Conservation (phyloP, 1,139 yeast genomes). For the Saccharomyces hybrid region DNA sequence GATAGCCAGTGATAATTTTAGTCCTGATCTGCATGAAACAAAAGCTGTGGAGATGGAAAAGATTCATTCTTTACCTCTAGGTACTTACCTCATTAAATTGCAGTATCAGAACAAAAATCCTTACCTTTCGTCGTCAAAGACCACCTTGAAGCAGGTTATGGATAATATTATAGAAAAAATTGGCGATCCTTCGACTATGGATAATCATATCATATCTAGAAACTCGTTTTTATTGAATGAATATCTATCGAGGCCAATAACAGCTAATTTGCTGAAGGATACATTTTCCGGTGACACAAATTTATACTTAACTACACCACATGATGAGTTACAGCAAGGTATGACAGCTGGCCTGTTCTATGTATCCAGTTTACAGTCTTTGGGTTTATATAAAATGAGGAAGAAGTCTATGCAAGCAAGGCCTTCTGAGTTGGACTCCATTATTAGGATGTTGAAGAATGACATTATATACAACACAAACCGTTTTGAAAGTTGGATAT, state of each 20-base stretch:
- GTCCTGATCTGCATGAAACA: constrained; percentile 64
- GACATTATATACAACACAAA: constrained; percentile 62
- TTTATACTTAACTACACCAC: constrained; percentile 35
- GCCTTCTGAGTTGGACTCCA: constrained; percentile 70
- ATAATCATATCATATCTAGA: constrained; percentile 30
- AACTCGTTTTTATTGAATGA: constrained; percentile 42
- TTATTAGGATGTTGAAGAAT: constrained; percentile 52
- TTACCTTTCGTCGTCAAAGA: constrained; percentile 42
- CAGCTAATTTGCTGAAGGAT: constrained; percentile 43
- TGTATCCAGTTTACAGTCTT: constrained; percentile 60
- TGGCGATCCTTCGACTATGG: constrained; percentile 54
- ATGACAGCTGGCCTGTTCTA: constrained; percentile 60
- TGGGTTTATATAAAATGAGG: constrained; percentile 57
- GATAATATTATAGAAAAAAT: constrained; percentile 67
- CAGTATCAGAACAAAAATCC: constrained; percentile 57
- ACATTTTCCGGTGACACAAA: constrained; percentile 50
- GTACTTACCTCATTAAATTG: constrained; percentile 54
- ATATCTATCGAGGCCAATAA: constrained; percentile 46
- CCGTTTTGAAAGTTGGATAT: constrained; percentile 79
- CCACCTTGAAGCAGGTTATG: constrained; percentile 63
- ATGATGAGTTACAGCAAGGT: constrained; percentile 31
- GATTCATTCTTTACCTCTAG: constrained; percentile 48
- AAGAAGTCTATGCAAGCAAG: constrained; percentile 73
- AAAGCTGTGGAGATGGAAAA: constrained; percentile 37
- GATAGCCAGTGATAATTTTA: constrained; percentile 49